Conservation (phyloP, 2,329 filamentous ascomycete genomes). For the Ceratocystiopsis sp. region DNA sequence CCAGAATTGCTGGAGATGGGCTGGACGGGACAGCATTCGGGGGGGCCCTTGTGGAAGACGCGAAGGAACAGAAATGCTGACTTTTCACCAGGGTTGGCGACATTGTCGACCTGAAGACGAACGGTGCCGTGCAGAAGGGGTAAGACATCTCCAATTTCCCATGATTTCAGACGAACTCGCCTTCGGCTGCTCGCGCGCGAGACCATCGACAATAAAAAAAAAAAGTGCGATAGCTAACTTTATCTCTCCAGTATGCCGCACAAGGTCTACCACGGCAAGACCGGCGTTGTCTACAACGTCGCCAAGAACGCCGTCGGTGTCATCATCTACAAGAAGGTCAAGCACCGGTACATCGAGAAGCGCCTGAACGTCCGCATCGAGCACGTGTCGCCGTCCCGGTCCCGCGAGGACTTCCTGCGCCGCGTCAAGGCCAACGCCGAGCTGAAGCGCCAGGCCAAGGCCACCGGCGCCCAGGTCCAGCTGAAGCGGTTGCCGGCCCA, state of each 20-base stretch:
- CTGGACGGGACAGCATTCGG: no score
- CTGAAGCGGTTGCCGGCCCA: slow-evolving; percentile 77
- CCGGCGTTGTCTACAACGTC: slow-evolving; percentile 96
- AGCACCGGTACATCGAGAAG: slow-evolving; percentile 99
- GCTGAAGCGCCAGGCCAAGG: slow-evolving; percentile 86
- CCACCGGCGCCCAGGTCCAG: slow-evolving; percentile 69
- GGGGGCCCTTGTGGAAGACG: neutral
- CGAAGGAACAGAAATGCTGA: slow-evolving; percentile 12
- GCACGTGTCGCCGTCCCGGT: slow-evolving; percentile 89
- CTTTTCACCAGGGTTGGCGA: slow-evolving; percentile 60
- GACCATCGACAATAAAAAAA: neutral
- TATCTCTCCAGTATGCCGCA: slow-evolving; percentile 65
- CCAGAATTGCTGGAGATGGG: neutral
- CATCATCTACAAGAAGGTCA: slow-evolving; percentile 99
- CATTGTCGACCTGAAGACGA: slow-evolving; percentile 96
- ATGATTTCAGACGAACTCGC: neutral
- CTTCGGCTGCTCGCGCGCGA: neutral
- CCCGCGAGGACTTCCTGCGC: slow-evolving; percentile 88
- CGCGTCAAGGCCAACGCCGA: slow-evolving; percentile 93
- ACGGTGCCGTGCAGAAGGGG: slow-evolving; percentile 98
- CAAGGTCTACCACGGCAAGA: slow-evolving; percentile 99
- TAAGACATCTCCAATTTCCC: slow-evolving; percentile 30
- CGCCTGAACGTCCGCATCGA: slow-evolving; percentile 97
- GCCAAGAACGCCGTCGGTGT: slow-evolving; percentile 95
- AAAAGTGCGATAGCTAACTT: slow-evolving; percentile 4